Base-by-base conservation (phyloP, 73 alveolate genomes). In the Breviolum minutum region DNA sequence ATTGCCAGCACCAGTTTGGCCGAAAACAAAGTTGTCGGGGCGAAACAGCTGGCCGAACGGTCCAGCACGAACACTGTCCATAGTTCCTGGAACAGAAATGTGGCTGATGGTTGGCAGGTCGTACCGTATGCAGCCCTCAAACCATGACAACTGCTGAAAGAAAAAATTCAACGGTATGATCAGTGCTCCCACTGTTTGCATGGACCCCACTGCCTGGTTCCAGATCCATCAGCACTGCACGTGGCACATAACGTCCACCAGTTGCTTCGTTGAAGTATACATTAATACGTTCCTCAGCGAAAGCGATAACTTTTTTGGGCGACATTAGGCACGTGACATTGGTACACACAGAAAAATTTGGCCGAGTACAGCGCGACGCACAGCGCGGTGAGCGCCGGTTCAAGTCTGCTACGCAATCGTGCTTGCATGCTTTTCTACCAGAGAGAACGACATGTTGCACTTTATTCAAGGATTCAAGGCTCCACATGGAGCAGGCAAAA, bases 11-110 rank as follows among this genome's bases (percentile, higher is more conserved):
- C 99, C 99, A 73, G 99, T 99, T 99, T 99, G 99, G 48, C 99
- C 99, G 99, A 99, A 99, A 96, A 99, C 99, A 99, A 99, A 99
- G 99, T 99, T 99, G 99, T 99, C 99, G 29, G 99, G 99, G 99
- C 99, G 99, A 99, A 99, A 99, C 99, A 99, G 99, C 99, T 99
- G 99, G 79, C 99, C 99, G 96, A 99, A 99, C 70, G 99, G 99
- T 74, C 99, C 99, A 30, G 99, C 99, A 99, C 99, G 99, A 99
- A 99, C 99, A 64, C 99, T 99, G 99, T 99, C 99, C 99, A 99
- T 99, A 84, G 99, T 99, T 29, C 99, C 99, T 99, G 99, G 99
- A 99, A 99, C 99, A 79, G 99, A 99, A 99, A 24, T 24, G 12
- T 24, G 10, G 83, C 83, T 27, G 48, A 73, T 24, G 40, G 83